phyloP scores from a whole-genome alignment of 2,329 filamentous ascomycete species.

The Chaetomium sp. region DNA sequence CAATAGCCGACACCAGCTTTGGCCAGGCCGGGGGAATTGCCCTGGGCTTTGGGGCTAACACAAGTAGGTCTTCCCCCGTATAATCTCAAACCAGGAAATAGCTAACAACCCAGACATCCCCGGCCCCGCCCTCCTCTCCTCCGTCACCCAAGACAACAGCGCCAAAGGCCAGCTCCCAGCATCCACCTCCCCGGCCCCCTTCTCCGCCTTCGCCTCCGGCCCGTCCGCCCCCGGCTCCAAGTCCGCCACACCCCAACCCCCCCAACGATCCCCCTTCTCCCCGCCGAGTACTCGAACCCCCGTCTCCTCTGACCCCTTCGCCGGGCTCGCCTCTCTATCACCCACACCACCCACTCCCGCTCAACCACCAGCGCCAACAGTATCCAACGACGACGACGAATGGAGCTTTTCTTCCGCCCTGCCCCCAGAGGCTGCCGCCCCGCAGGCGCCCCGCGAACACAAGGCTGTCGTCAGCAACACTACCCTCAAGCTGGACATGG shows the following conservation, averaged over 20 bases:
- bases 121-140: slow-evolving; percentile 58
- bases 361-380: slow-evolving; percentile 27
- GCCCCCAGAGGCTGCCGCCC: slow-evolving; percentile 44
- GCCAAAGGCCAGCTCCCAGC: slow-evolving; percentile 40
- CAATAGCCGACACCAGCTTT: slow-evolving; percentile 64
- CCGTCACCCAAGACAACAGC: slow-evolving; percentile 54
- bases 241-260: slow-evolving; percentile 47
- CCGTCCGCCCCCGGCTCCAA: slow-evolving; percentile 45
- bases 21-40: slow-evolving; percentile 76
- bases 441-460: slow-evolving; percentile 49
- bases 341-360: slow-evolving; percentile 32
- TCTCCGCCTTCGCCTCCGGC: slow-evolving; percentile 51
- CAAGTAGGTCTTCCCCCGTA: slow-evolving; percentile 43
- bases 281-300: slow-evolving; percentile 33
- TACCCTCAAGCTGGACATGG: slow-evolving; percentile 65
- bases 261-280: slow-evolving; percentile 40
- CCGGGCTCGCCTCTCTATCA: slow-evolving; percentile 39
- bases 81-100: not conserved
- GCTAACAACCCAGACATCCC: slow-evolving; percentile 49
- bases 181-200: slow-evolving; percentile 33
- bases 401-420: slow-evolving; percentile 90
- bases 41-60: slow-evolving; percentile 67
- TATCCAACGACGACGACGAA: slow-evolving; percentile 67
- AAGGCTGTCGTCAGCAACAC: slow-evolving; percentile 63
- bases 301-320: slow-evolving; percentile 45